Evolutionary conservation across 164 flowering plant genomes (phyloP).

Genomic region (Sedum album): DNA sequence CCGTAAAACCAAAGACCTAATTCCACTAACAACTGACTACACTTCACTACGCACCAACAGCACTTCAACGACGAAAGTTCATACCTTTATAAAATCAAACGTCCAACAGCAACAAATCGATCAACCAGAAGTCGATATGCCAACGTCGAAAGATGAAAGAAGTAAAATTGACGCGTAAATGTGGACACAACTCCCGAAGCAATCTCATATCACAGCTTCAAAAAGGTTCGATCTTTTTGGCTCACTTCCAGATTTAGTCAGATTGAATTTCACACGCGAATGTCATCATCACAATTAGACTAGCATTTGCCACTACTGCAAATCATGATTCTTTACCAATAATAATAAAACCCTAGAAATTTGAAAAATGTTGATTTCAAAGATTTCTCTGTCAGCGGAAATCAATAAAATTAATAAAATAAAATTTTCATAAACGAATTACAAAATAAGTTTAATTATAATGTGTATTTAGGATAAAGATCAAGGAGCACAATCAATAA

Average conservation of each 20-base stretch:
- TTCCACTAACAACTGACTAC: neutral
- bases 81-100: neutral
- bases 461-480: too few relatives aligned
- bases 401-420: neutral
- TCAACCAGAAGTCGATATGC: neutral
- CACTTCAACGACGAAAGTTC: neutral
- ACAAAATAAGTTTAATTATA: too few relatives aligned
- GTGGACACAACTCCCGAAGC: neutral
- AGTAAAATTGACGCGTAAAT: neutral
- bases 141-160: neutral
- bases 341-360: neutral
- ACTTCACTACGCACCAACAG: neutral
- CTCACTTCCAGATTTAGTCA: neutral
- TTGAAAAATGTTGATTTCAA: neutral
- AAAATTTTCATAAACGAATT: too few relatives aligned
- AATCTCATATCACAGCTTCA: neutral
- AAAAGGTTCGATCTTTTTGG: neutral
- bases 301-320: neutral
- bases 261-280: neutral
- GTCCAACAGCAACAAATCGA: neutral
- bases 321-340: neutral
- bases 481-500: too few relatives aligned
- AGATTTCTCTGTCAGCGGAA: neutral
- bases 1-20: neutral
- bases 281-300: neutral